phyloP scores from a whole-genome alignment of 306 rosid genomes.

The Arachis stenosperma region DNA sequence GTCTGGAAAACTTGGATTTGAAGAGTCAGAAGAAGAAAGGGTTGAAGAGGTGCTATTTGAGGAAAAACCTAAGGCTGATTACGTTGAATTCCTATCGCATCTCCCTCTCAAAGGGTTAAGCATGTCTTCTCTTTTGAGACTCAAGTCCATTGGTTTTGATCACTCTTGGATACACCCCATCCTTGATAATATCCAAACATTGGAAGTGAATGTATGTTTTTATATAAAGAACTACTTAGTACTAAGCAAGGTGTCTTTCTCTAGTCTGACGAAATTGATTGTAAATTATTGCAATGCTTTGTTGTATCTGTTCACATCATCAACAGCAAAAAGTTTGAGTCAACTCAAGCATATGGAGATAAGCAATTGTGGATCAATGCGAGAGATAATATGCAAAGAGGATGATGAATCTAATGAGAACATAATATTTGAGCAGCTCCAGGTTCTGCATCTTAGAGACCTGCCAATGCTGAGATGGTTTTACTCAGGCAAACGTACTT shows the following conservation, averaged over 20 bases:
- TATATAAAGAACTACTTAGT: not conserved
- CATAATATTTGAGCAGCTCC: not conserved
- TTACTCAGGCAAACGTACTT: slow-evolving; percentile 25
- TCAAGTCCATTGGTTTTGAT: slow-evolving; percentile 28
- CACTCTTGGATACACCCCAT: slow-evolving; percentile 14
- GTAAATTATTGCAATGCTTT: slow-evolving; percentile 1
- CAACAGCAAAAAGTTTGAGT: slow-evolving; percentile 28
- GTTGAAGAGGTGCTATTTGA: no score
- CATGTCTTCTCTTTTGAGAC: not conserved
- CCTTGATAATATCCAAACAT: not conserved
- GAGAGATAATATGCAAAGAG: not conserved
- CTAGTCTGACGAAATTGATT: not conserved
- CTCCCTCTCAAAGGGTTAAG: not conserved
- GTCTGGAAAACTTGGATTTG: no score
- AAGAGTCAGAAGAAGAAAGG: no score
- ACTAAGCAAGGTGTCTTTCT: not conserved
- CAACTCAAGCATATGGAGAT: not conserved
- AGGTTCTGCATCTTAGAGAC: not conserved
- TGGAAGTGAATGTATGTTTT: not conserved
- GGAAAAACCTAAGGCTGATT: not conserved
- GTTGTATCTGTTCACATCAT: slow-evolving; percentile 6
- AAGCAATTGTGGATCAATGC: not conserved
- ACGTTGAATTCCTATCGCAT: not conserved
- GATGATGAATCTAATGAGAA: not conserved
- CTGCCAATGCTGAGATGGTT: slow-evolving; percentile 28